phyloP scores from a whole-genome alignment of 176 grass and related monocot species.

The Puccinellia tenuiflora region DNA sequence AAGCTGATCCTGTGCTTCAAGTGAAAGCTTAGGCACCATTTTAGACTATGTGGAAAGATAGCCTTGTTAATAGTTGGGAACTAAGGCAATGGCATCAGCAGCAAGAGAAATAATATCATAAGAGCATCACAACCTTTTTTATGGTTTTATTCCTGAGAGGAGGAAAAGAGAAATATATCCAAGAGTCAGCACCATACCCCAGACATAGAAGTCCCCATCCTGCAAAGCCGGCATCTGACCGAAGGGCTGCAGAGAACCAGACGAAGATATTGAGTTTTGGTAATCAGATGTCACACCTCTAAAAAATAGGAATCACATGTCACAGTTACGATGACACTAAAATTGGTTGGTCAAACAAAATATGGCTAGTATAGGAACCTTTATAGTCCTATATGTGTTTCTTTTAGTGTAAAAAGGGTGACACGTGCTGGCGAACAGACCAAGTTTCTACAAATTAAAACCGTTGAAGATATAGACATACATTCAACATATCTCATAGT shows the following conservation, averaged over 20 bases:
- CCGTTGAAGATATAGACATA: not conserved
- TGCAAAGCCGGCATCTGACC: slow-evolving; percentile 61
- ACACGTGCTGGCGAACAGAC: not conserved
- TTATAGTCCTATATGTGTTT: not conserved
- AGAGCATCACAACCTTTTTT: not conserved
- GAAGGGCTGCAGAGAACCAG: slow-evolving; percentile 46
- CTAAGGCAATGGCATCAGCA: not conserved
- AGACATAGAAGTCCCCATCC: slow-evolving; percentile 48
- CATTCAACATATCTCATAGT: not conserved
- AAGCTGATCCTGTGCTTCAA: not conserved
- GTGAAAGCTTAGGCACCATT: not conserved
- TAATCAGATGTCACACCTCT: slow-evolving; percentile 1
- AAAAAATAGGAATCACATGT: not conserved
- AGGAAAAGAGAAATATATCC: not conserved
- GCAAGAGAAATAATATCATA: not conserved
- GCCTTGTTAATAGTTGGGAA: not conserved
- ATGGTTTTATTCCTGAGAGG: not conserved
- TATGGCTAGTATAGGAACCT: not conserved
- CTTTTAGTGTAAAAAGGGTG: not conserved
- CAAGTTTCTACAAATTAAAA: not conserved
- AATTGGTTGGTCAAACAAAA: not conserved
- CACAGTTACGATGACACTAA: not conserved
- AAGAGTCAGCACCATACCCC: slow-evolving; percentile 34
- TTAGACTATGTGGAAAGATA: not conserved
- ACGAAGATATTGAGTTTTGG: not conserved